Base-by-base conservation (phyloP, 805 yeast species). In the Kurtzmaniella fragi region DNA sequence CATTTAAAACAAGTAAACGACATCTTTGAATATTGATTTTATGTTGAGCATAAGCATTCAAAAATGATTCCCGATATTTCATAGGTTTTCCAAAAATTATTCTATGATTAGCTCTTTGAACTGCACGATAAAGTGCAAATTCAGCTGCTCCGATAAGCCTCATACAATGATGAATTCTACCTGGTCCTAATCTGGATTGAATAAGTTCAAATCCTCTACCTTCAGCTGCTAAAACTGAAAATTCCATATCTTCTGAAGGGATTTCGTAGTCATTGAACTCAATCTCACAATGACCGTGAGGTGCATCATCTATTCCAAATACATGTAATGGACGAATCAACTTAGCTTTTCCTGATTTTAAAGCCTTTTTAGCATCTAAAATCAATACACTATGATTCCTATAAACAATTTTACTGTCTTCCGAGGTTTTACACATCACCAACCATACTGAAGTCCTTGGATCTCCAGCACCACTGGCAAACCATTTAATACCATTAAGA, bases 161-260 rank as follows among this genome's bases (percentile, higher is more conserved):
- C 84, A 80, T 78, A 56, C 84, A 80, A 55, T 80, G 84, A 56
- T 79, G 85, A 46, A 80, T 75, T 53, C 84, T 64, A n/a, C 85
- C 84, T 1, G 84, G 84, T 2, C 84, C 84, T 31, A 80, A 63
- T 41, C 84, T 67, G 16, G 81, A 76, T 56, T 79, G 84, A 47
- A 80, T 76, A 45, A 80, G 64, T 43, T 75, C 79, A 51, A 79
- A 80, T 2, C 85, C 86, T 40, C 70, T 67, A 20, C 85, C 84
- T 12, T 40, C 55, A 20, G 59, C 66, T 8, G 71, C 71, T 40
- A 71, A 59, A 1, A 73, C 51, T 16, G 43, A 49, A 40, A 76
- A 61, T n/a, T 60, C 53, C 54, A 65, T 72, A 38, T 70, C 65
- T 7, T 66, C 70, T 15, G 45, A 48, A 3, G 77, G 71, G 8